Evolutionary conservation across 2,329 filamentous ascomycete genomes (phyloP), one percentile per base, ranked within the genome.

Genomic region (Alternaria arbusti): DNA sequence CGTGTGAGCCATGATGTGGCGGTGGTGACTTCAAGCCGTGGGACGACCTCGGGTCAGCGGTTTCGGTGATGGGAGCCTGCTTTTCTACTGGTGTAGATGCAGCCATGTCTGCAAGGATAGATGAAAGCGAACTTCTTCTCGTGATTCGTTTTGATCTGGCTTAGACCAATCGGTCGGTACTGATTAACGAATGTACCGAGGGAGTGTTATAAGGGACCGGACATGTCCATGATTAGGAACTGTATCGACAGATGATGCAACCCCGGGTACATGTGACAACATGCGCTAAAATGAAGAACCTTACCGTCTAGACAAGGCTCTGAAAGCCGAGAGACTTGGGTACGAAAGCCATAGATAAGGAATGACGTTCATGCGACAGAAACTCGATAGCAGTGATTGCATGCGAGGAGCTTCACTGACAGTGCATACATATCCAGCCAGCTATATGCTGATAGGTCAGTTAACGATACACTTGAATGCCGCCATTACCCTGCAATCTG

Each of bases 161-260:
- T 30, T 46, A 54, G 52, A 63, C 57, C 61, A 61, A 57, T 51
- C 65, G 20, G 60, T 44, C 46, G 46, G 59, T 50, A 49, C 17
- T 47, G 43, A 57, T 30, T 44, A 4, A 47, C n/a, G 32, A 59
- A 32, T 59, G 65, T 64, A 67, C 59, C 57, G 12, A 55, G 59
- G 46, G 58, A 26, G 51, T 43, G 61, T 71, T 72, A 65, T 71
- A 71, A 66, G 57, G 17, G 26, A 55, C 43, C 55, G 63, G 56
- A 70, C 44, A 60, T 54, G 45, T 17, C 22, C 15, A 28, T 25
- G 9, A 10, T 36, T 17, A 28, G 58, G 56, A 54, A 45, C 43
- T 55, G 40, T 47, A 26, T 28, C 61, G 58, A 58, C 59, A 54
- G 40, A 72, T 72, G 70, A 59, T 72, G 70, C 70, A 72, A 72